These are phyloP conservation scores for Hyaloscypha hepaticicola DNA, from an alignment of 495 filamentous ascomycete genomes.

Conservation along the genomic window DNA sequence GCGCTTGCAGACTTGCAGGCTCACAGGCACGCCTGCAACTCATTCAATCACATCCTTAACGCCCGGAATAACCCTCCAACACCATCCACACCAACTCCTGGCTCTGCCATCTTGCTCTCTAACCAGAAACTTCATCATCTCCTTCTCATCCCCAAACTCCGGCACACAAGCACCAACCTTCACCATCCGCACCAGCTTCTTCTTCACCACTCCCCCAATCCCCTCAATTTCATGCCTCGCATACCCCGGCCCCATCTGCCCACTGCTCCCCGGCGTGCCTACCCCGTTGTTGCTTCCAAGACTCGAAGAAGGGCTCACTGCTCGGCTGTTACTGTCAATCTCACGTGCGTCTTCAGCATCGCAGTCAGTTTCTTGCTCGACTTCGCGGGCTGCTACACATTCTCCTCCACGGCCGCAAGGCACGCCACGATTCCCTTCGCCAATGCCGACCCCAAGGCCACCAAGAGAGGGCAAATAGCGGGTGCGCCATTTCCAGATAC, in stretches of 20 bases:
- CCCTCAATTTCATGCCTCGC: slow-evolving; percentile 83
- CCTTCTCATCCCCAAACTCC: slow-evolving; percentile 78
- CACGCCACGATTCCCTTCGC: slow-evolving; percentile 83
- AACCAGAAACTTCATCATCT: slow-evolving; percentile 49
- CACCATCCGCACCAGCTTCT: slow-evolving; percentile 72
- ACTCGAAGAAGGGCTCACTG: slow-evolving; percentile 28
- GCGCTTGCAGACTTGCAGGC: neutral
- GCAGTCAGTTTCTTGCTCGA: slow-evolving; percentile 79
- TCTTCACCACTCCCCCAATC: slow-evolving; percentile 80
- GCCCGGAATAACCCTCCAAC: slow-evolving; percentile 55
- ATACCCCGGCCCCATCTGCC: slow-evolving; percentile 60
- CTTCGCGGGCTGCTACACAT: slow-evolving; percentile 70
- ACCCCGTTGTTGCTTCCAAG: slow-evolving; percentile 11
- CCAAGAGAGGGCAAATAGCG: slow-evolving; percentile 79
- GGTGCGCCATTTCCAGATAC: slow-evolving; percentile 85
- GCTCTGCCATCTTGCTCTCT: slow-evolving; percentile 54
- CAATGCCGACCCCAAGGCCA: slow-evolving; percentile 80
- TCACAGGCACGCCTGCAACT: too few relatives aligned
- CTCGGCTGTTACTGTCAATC: slow-evolving; percentile 30
- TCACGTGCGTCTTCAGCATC: slow-evolving; percentile 61
- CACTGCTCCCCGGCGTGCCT: neutral
- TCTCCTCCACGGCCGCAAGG: slow-evolving; percentile 69
- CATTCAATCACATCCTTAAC: slow-evolving; percentile 38
- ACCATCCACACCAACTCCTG: slow-evolving; percentile 70
- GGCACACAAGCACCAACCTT: slow-evolving; percentile 77